Evolutionary conservation across 2,329 filamentous ascomycete species (phyloP), one percentile per base, ranked within the genome.

Genomic region (Lachnellula occidentalis): DNA sequence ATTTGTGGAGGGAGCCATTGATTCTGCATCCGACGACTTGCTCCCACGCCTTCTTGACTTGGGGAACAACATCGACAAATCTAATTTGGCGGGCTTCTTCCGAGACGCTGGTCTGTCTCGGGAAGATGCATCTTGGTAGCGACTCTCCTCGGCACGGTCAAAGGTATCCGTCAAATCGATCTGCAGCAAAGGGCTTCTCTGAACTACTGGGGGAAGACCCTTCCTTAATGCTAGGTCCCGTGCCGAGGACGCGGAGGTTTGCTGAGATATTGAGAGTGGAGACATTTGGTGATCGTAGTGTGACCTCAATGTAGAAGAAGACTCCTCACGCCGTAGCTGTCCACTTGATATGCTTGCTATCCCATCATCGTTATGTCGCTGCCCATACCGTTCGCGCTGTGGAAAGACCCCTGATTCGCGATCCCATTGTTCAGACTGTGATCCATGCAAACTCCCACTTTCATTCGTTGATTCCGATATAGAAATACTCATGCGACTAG

Each of bases 221-320:
- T 74, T 73, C 31, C 70, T 60, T 50, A 73, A 58, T 31, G 69
- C 65, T 54, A 71, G 61, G 56, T 74, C 72, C 37, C 71, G 64
- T 43, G 68, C 66, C 7, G 72, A 73, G 21, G 71, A 72, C n/a
- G 68, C 69, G n/a, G 72, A 73, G 3, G 71, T 73, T 56, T 75
- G 72, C 57, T 75, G 72, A 42, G 72, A 73, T 34, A 73, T 67
- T 8, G 67, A 61, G 14, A 72, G 65, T 17, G 71, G 69, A 4
- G 70, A 70, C 51, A 71, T 73, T 48, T 73, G 70, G 19, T 72
- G 68, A 58, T 73, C 74, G 57, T 76, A 78, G 55, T 74, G 73
- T 43, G 76, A 77, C 57, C 70, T 72, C 11, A 77, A 61, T 3
- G 75, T 74, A 1, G 75, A 74, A 9, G 72, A 71, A 9, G 76